Conservation (phyloP, 169 alveolate genomes). For the Eimeria nieschulzi region DNA sequence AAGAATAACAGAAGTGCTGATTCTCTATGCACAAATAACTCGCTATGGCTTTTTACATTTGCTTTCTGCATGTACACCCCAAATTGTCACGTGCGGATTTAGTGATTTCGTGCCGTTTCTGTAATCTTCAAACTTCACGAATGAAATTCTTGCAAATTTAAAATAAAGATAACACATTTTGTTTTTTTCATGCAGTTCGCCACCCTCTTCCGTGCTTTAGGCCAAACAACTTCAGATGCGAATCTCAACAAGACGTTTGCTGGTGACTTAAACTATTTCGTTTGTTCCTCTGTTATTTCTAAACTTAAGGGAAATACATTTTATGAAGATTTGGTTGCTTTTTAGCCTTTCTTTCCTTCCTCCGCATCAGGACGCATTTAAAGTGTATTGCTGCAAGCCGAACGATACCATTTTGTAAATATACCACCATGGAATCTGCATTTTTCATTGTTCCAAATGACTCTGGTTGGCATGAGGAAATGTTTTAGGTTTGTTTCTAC, state of each 20-base stretch:
- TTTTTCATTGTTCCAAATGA: too few relatives aligned
- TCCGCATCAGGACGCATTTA: neutral
- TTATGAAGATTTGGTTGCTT: neutral
- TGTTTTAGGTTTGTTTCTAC: neutral
- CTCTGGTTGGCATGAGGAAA: too few relatives aligned
- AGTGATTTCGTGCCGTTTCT: neutral
- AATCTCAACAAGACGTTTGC: neutral
- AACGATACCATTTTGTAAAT: too few relatives aligned
- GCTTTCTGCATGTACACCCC: neutral
- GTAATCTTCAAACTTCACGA: too few relatives aligned
- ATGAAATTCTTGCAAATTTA: too few relatives aligned
- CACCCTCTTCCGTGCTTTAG: constrained; percentile 23
- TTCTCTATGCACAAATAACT: neutral
- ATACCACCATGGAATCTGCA: too few relatives aligned
- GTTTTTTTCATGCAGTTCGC: constrained; percentile 1
- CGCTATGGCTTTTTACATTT: neutral
- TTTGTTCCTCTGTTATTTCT: neutral
- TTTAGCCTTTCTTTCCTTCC: neutral
- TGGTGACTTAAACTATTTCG: neutral
- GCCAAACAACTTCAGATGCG: constrained; percentile 20
- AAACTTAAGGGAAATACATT: neutral
- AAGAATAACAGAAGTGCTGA: neutral
- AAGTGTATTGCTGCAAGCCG: too few relatives aligned
- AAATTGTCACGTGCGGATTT: neutral
- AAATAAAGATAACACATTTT: too few relatives aligned